A percentile compares a stretch with the other conserved stretches of the same genome.
Conservation (phyloP, 176 grass and related monocot genomes). For the Canna indica region DNA sequence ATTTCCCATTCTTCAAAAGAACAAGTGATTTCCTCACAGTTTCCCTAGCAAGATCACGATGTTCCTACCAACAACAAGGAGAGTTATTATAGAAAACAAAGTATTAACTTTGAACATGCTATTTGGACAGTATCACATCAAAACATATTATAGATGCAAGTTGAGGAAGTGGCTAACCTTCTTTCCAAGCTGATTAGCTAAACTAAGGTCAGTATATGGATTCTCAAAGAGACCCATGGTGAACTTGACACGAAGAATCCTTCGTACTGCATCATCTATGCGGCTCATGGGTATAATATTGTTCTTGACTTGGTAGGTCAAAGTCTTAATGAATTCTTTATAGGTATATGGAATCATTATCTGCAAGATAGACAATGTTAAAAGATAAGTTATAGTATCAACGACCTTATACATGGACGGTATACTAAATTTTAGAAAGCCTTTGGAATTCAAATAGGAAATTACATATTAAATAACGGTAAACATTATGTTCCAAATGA, state of each 20-base stretch:
- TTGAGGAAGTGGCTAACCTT: not conserved
- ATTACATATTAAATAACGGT: too few relatives aligned
- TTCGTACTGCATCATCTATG: conserved; percentile 8
- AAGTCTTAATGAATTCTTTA: not conserved
- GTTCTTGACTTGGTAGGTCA: not conserved
- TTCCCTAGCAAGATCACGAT: not conserved
- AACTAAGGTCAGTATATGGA: not conserved
- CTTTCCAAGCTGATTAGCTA: conserved; percentile 8
- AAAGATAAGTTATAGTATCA: not conserved
- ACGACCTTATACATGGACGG: too few relatives aligned
- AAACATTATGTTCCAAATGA: too few relatives aligned
- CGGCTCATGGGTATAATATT: conserved; percentile 11
- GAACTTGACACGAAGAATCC: conserved; percentile 12
- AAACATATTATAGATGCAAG: not conserved
- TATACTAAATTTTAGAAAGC: too few relatives aligned
- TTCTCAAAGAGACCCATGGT: conserved; percentile 2
- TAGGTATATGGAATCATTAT: conserved; percentile 11
- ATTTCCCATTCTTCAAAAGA: conserved; percentile 21
- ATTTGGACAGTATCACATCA: too few relatives aligned
- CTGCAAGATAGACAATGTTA: not conserved
- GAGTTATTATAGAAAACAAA: not conserved
- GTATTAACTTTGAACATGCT: too few relatives aligned
- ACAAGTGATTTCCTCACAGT: conserved; percentile 24
- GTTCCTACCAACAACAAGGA: not conserved
- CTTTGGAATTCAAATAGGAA: too few relatives aligned